Base-by-base conservation (phyloP, 208 protist species). In the Phytomonas francai region DNA sequence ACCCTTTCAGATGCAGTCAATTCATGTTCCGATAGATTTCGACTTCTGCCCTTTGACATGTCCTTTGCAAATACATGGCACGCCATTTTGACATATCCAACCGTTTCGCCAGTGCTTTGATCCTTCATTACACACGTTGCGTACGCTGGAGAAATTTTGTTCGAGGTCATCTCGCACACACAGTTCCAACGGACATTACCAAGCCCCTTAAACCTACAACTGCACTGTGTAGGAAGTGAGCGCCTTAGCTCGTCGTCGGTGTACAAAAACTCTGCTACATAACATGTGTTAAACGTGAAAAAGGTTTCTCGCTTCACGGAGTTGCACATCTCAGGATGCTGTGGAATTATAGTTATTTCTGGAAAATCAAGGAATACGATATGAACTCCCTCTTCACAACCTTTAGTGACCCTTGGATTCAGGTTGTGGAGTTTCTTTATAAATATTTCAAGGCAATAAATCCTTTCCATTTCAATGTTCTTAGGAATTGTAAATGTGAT, bases 41-140 rank as follows among this genome's bases (percentile, higher is more conserved):
- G 59, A 16, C 34, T 60, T 16, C 29, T 59, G 67, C 64, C 25
- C n/a, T 54, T 36, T 54, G 34, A 61, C 14, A 39, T 39, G 22
- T 51, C 33, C 3, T 72, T 57, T 5, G 64, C 42, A 19, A 91
- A 57, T 9, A 96, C 86, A 12, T 79, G 76, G 65, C 87, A 89
- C 42, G 70, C 72, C 91, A 96, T 92, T 67, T 94, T 78, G 6
- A 80, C 91, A 73, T 82, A 88, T 22, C 91, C 91, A 34, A 94
- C 73, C 16, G 74, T 79, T 33, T 79, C 69, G 0, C 84, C 86
- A 0, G 36, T 69, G 5, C 29, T 25, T 28, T 39, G 63, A 56
- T 76, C 72, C 32, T 69, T 67, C 57, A 93, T 89, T 8, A 81
- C 64, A 63, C 84, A 90, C 68, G 70, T 84, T 39, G 42, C 63